Evolutionary conservation across 2,329 filamentous ascomycete genomes (phyloP).

Genomic region (Camillea tinctor): DNA sequence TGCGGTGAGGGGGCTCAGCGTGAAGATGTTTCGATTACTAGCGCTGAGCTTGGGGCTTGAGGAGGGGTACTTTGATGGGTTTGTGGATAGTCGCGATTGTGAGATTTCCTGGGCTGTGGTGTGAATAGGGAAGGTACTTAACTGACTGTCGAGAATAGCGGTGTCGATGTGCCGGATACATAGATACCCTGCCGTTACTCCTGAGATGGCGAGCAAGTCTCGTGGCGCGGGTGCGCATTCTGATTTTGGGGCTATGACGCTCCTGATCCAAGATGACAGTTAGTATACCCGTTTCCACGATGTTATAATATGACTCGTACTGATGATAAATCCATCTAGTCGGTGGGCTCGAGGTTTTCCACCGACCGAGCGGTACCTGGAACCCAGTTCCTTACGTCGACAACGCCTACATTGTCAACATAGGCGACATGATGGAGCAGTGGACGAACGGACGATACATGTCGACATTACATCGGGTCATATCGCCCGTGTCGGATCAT

Average conservation of each 20-base stretch:
- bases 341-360: constrained; percentile 22
- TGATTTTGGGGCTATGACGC: constrained; percentile 28
- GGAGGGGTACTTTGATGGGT: constrained; percentile 23
- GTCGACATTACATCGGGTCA: constrained; percentile 32
- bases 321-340: constrained; percentile 9
- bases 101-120: constrained; percentile 5
- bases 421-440: constrained; percentile 32
- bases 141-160: constrained; percentile 6
- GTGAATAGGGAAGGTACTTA: not conserved
- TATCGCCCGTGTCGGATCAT: constrained; percentile 22
- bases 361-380: constrained; percentile 19
- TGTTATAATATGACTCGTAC: not conserved
- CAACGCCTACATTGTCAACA: constrained; percentile 27
- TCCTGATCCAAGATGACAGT: constrained; percentile 26
- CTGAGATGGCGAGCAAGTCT: constrained; percentile 12
- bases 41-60: constrained; percentile 24
- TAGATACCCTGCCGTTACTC: constrained; percentile 19
- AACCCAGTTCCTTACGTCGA: constrained; percentile 15
- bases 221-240: constrained; percentile 21
- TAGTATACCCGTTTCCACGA: constrained; percentile 3
- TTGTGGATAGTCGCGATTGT: constrained; percentile 24
- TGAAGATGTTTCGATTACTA: constrained; percentile 25
- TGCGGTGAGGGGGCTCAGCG: constrained; percentile 19
- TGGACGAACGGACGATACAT: constrained; percentile 32
- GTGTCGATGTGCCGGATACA: constrained; percentile 24